Evolutionary conservation across 176 grass and related monocot species (phyloP).

Genomic region (Aegilops sharonensis): DNA sequence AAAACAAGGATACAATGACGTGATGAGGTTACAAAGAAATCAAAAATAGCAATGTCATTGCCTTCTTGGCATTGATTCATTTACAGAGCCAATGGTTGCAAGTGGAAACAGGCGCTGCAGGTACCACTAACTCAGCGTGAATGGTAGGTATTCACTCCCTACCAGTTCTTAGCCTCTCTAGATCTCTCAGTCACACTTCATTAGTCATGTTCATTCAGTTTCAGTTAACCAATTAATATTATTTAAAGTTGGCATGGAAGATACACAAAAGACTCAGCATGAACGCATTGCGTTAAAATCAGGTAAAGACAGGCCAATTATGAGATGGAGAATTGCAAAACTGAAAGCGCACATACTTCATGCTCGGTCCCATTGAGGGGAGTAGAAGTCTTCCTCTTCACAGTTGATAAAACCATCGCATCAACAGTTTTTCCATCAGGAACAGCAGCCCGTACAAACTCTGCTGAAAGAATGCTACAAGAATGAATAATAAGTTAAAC

Average conservation of each 20-base stretch:
- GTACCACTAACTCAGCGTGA: not conserved
- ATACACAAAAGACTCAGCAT: not conserved
- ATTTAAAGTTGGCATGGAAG: not conserved
- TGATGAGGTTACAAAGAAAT: not conserved
- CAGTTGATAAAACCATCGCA: slow-evolving; percentile 67
- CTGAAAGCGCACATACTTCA: slow-evolving; percentile 57
- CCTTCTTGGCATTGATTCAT: not conserved
- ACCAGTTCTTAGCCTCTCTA: not conserved
- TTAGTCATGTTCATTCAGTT: slow-evolving; percentile 1
- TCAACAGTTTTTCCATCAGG: slow-evolving; percentile 79
- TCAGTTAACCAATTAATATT: not conserved
- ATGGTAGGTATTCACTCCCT: not conserved
- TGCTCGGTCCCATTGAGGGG: slow-evolving; percentile 67
- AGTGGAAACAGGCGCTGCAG: not conserved
- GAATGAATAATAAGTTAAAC: slow-evolving; percentile 76
- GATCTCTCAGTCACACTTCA: not conserved
- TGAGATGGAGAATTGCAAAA: slow-evolving; percentile 15
- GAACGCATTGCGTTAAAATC: slow-evolving; percentile 23
- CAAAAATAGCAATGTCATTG: not conserved
- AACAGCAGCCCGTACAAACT: slow-evolving; percentile 92
- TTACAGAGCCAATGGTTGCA: not conserved
- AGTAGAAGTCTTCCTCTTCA: slow-evolving; percentile 55
- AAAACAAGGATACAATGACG: not conserved
- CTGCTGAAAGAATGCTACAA: slow-evolving; percentile 99
- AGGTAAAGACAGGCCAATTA: slow-evolving; percentile 6